Evolutionary conservation across 2,329 filamentous ascomycete genomes (phyloP).

Genomic region (Colletotrichum sublineola): DNA sequence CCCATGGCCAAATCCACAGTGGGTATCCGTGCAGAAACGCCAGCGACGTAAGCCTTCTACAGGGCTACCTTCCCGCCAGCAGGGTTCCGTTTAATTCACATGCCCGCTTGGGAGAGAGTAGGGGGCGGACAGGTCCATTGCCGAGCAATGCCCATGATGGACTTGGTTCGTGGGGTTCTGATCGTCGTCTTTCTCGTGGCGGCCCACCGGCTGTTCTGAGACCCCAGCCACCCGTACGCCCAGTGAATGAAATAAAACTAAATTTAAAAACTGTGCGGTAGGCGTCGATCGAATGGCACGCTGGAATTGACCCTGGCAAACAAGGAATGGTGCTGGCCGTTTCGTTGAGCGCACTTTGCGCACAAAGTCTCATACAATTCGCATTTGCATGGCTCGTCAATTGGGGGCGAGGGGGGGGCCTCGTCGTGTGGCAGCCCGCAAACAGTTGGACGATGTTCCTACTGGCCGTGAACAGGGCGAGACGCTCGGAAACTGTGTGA

Average conservation of each 20-base stretch:
- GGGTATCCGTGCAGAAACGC: conserved; percentile 18
- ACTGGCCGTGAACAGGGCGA: conserved; percentile 22
- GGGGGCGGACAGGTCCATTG: conserved; percentile 2
- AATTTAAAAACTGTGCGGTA: background rate
- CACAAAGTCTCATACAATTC: conserved; percentile 3
- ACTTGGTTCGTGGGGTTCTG: background rate
- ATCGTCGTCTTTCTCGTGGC: conserved; percentile 10
- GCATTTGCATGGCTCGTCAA: conserved; percentile 22
- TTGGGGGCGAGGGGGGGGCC: background rate
- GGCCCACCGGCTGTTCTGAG: conserved; percentile 7
- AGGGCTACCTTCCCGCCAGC: conserved; percentile 16
- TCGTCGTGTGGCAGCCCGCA: conserved; percentile 17
- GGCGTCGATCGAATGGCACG: conserved; percentile 27
- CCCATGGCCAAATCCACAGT: conserved; percentile 9
- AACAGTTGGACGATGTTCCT: conserved; percentile 8
- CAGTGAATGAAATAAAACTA: background rate
- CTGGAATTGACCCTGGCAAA: conserved; percentile 18
- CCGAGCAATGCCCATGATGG: background rate
- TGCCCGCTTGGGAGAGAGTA: background rate
- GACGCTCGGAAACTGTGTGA: conserved; percentile 21
- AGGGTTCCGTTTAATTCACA: conserved; percentile 30
- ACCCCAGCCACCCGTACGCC: background rate
- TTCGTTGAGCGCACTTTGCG: conserved; percentile 21
- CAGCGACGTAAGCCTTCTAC: conserved; percentile 12
- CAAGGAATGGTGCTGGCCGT: background rate